phyloP scores from a whole-genome alignment of 1,284 basidiomycete genomes.

The Austroboletus novae-zelandiae region DNA sequence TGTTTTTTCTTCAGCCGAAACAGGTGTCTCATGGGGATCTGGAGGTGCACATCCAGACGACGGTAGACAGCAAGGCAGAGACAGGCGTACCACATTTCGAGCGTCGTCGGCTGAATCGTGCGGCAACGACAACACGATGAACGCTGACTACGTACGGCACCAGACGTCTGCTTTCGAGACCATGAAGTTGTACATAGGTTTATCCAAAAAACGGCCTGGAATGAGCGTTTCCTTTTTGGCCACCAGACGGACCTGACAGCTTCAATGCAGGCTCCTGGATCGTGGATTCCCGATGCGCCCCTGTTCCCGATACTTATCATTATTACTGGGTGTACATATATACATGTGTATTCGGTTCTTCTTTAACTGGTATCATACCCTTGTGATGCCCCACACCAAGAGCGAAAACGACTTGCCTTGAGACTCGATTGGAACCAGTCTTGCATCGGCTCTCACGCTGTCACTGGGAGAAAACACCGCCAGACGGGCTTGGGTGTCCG shows the following conservation, averaged over 20 bases:
- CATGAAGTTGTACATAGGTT: too few species aligned
- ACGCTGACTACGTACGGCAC: too few species aligned
- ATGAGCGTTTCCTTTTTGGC: too few species aligned
- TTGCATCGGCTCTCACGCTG: slow-evolving; percentile 7
- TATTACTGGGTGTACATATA: too few species aligned
- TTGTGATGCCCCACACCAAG: slow-evolving; percentile 20
- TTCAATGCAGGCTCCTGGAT: too few species aligned
- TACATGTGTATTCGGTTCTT: not conserved
- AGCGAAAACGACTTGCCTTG: not conserved
- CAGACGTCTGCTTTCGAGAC: too few species aligned
- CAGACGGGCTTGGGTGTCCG: not conserved
- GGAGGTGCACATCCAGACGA: slow-evolving; percentile 10
- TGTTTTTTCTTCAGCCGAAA: not conserved
- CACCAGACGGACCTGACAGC: too few species aligned
- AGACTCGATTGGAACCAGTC: not conserved
- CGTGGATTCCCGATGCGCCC: too few species aligned
- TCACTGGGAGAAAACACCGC: slow-evolving; percentile 8
- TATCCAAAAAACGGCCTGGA: too few species aligned
- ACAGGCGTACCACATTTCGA: not conserved
- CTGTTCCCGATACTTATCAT: too few species aligned
- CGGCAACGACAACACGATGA: not conserved
- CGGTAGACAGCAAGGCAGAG: slow-evolving; percentile 8
- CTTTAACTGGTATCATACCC: not conserved
- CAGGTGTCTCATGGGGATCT: not conserved
- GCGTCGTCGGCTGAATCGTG: not conserved